Percentiles rank a stretch among this genome's conserved stretches.
Evolutionary conservation across 2,329 filamentous ascomycete genomes (phyloP).

Genomic region (Plenodomus tracheiphilus): DNA sequence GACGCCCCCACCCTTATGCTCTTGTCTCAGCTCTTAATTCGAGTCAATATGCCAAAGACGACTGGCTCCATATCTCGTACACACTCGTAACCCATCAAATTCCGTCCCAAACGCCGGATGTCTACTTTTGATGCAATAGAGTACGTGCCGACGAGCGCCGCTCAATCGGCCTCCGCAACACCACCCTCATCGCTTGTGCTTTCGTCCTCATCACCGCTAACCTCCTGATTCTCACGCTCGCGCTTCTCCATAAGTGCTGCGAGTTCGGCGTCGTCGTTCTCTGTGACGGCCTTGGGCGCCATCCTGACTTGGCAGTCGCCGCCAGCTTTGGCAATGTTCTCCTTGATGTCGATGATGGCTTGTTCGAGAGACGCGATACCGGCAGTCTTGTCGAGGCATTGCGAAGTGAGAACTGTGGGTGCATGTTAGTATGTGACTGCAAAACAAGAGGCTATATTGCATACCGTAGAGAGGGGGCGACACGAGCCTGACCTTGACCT

Average conservation of each 20-base stretch:
- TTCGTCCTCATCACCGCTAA: conserved; percentile 95
- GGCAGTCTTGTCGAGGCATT: conserved; percentile 87
- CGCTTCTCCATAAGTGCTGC: conserved; percentile 99
- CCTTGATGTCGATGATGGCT: conserved; percentile 84
- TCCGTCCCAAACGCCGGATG: conserved; percentile 31
- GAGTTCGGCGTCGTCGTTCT: conserved; percentile 95
- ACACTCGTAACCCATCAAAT: conserved; percentile 11
- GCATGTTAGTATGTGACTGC: conserved; percentile 15
- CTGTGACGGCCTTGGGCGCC: conserved; percentile 98
- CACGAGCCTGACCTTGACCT: conserved; percentile 98
- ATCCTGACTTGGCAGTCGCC: conserved; percentile 91
- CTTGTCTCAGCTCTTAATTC: too few relatives aligned
- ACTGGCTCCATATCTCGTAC: neutral
- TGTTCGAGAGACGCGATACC: conserved; percentile 85
- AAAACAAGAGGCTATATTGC: neutral
- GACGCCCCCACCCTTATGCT: too few relatives aligned
- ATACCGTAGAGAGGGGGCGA: conserved; percentile 82
- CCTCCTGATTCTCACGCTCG: conserved; percentile 95
- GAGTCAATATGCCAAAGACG: too few relatives aligned
- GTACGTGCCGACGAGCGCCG: conserved; percentile 1
- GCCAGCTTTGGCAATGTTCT: conserved; percentile 75
- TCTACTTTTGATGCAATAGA: conserved; percentile 23
- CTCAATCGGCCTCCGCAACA: conserved; percentile 42
- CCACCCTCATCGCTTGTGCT: conserved; percentile 90
- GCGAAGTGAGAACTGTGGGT: conserved; percentile 76